Evolutionary conservation across 192 early-diverging fungal genomes (phyloP).

Genomic region (Chytriomyces confervae): DNA sequence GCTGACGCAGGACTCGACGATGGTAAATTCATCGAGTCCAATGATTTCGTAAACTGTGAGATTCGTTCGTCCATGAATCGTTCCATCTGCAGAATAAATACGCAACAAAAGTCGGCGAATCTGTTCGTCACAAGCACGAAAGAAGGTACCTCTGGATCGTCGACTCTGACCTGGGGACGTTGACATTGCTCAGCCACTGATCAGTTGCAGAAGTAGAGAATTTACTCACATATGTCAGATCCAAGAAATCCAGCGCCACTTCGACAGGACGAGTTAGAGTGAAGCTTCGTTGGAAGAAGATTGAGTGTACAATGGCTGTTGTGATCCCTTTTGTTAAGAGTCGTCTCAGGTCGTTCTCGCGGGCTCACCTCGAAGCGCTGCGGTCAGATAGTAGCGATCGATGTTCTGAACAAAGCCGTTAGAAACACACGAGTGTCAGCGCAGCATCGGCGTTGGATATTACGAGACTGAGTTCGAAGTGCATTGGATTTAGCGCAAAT

Average conservation of each 20-base stretch:
- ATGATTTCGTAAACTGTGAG: constrained; percentile 24
- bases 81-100: constrained; percentile 23
- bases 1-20: background rate
- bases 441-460: too few species aligned
- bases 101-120: too few species aligned
- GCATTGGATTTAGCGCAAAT: too few species aligned
- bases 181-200: background rate
- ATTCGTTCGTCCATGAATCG: constrained; percentile 45
- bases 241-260: constrained; percentile 42
- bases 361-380: constrained; percentile 39
- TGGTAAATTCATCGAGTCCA: constrained; percentile 29
- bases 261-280: constrained; percentile 45
- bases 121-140: too few species aligned
- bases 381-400: constrained; percentile 47
- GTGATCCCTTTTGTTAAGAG: background rate
- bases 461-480: too few species aligned
- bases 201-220: background rate
- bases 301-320: constrained; percentile 50
- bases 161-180: constrained; percentile 38
- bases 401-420: constrained; percentile 11
- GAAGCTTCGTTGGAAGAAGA: constrained; percentile 53
- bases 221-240: constrained; percentile 45
- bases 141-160: constrained; percentile 38
- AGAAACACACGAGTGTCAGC: too few species aligned
- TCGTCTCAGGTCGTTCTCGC: too few species aligned